These are phyloP conservation scores for Karstenula rhodostoma DNA, from an alignment of 2,329 filamentous ascomycete species.

Conservation along the genomic window DNA sequence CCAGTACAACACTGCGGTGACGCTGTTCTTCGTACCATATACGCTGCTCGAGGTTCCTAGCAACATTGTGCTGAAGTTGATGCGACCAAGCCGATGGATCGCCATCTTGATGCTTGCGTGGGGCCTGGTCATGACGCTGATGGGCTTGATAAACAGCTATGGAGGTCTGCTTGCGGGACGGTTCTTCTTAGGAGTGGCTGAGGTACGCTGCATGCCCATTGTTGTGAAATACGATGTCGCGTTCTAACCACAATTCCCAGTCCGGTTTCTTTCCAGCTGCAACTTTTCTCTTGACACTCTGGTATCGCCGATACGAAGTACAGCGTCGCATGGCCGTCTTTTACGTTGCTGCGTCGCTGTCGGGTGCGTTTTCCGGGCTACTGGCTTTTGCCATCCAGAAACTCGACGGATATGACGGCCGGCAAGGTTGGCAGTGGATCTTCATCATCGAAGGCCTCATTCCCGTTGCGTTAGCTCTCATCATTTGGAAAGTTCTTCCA, in stretches of 20 bases:
- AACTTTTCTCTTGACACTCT: conserved; percentile 52
- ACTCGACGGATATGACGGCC: conserved; percentile 37
- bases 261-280: conserved; percentile 72
- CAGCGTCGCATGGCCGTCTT: conserved; percentile 48
- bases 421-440: conserved; percentile 47
- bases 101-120: conserved; percentile 50
- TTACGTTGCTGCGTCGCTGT: conserved; percentile 43
- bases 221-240: background rate
- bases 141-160: conserved; percentile 58
- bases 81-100: conserved; percentile 52
- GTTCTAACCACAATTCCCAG: conserved; percentile 25
- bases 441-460: conserved; percentile 42
- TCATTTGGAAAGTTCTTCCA: conserved; percentile 62
- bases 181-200: conserved; percentile 51
- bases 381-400: conserved; percentile 46
- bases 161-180: conserved; percentile 58
- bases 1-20: conserved; percentile 52
- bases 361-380: conserved; percentile 47
- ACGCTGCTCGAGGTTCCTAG: conserved; percentile 48
- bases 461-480: conserved; percentile 49
- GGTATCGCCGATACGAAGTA: conserved; percentile 47
- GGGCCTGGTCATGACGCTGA: conserved; percentile 52
- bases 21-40: conserved; percentile 53
- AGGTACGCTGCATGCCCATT: conserved; percentile 33
- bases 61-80: conserved; percentile 54